These are phyloP conservation scores for Bipolaris gigantea DNA, from an alignment of 2,329 filamentous ascomycete genomes.

Conservation along the genomic window DNA sequence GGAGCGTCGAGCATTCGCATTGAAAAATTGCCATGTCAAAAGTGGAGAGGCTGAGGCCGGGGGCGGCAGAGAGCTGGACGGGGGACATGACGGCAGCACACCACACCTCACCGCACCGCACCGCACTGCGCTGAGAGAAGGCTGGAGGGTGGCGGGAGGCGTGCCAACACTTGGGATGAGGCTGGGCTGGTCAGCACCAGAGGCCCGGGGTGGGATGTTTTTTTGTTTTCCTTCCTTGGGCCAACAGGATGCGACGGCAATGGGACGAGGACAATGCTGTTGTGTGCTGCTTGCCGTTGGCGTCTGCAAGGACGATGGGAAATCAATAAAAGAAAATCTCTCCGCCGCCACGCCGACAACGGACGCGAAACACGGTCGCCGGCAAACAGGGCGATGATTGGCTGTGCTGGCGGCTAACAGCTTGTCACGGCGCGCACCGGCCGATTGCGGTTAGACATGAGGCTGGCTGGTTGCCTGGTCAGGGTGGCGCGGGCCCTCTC, in stretches of 20 bases:
- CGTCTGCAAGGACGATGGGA: background rate
- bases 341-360: constrained; percentile 7
- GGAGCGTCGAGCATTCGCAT: background rate
- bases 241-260: background rate
- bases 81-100: constrained; percentile 14
- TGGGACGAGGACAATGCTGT: background rate
- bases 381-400: constrained; percentile 18
- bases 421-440: background rate
- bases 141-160: constrained; percentile 3
- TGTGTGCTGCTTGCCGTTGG: background rate
- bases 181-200: constrained; percentile 1
- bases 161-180: background rate
- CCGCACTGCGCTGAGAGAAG: constrained; percentile 1
- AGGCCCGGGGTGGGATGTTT: background rate
- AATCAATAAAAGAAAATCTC: constrained; percentile 15
- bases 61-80: background rate
- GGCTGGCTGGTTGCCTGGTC: constrained; percentile 26
- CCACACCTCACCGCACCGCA: constrained; percentile 8
- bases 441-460: constrained; percentile 6
- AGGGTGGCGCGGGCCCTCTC: constrained; percentile 22
- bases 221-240: too few species aligned
- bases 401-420: constrained; percentile 9
- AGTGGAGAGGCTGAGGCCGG: constrained; percentile 5
- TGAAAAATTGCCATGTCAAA: background rate
- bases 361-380: constrained; percentile 9